Evolutionary conservation across 495 filamentous ascomycete genomes (phyloP), one percentile per base, ranked within the genome.

Genomic region (Aspergillus wentii): DNA sequence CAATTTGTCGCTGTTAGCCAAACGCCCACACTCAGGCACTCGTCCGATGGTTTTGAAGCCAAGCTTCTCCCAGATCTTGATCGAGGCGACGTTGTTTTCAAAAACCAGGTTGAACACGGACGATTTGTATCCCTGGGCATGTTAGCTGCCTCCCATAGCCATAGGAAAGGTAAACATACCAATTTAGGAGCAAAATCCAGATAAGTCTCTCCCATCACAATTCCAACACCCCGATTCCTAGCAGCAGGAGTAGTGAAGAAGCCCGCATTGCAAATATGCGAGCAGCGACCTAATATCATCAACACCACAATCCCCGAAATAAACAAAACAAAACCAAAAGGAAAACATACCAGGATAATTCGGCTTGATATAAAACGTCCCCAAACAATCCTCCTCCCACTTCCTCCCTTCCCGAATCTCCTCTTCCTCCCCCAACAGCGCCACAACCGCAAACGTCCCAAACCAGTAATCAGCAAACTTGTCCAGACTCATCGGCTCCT

Each of bases 51-150:
- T 80, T 64, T 88, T 88, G 64, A 98, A 98, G 10, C 92, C 92
- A 2, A 98, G 77, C 3, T 78, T 85, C 57, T 98, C 92, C 92
- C 92, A 98, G 52, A 98, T 96, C 37, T 83, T 82, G 55, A 86
- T 85, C 9, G 89, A 95, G 5, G 87, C 91, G 8, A 88, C 79
- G 58, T 98, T 97, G 36, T 90, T 98, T 62, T 94, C 92, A 63
- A 95, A 98, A 11, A 98, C 92, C 8, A 98, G 81, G 64, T 98
- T 97, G 78, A 98, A 98, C 33, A 98, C 88, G 10, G 85, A 91
- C 70, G 96, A 97, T 42, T 82, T 86, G 67, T 95, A 98, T 26
- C 91, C 91, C 68, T 85, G 42, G 14, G 10, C 17, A 3, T 9
- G 26, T 38, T 29, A 40, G n/a, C 19, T 25, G n/a, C n/a, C n/a